Conservation (phyloP, 352 stramenopile species). For the Halophytophthora polymorphica region DNA sequence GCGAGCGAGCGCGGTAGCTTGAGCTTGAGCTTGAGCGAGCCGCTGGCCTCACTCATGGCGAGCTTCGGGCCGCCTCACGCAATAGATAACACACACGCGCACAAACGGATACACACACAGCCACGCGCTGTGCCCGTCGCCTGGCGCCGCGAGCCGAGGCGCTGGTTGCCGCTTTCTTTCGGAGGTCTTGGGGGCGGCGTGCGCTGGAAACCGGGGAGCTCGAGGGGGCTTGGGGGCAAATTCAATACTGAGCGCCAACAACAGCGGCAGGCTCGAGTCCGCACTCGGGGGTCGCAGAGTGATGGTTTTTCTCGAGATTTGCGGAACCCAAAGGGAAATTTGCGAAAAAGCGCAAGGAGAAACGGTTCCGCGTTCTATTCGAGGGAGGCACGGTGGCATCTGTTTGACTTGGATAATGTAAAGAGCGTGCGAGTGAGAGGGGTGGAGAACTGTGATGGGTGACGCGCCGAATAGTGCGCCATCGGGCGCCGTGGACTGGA, state of each 20-base stretch:
- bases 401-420: too few species aligned
- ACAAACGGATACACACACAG: background rate
- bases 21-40: conserved; percentile 49
- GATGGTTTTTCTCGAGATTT: conserved; percentile 28
- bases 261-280: conserved; percentile 9
- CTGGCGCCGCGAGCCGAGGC: background rate
- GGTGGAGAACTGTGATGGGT: too few species aligned
- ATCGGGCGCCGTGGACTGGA: background rate
- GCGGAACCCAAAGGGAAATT: conserved; percentile 1
- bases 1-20: conserved; percentile 48
- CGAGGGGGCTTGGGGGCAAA: conserved; percentile 24
- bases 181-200: conserved; percentile 2
- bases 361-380: background rate
- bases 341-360: background rate
- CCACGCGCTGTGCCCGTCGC: too few species aligned
- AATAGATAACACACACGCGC: conserved; percentile 1
- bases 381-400: background rate
- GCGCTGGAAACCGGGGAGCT: conserved; percentile 11
- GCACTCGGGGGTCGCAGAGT: conserved; percentile 16
- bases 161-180: background rate
- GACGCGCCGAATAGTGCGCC: background rate
- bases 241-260: conserved; percentile 29
- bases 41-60: conserved; percentile 40
- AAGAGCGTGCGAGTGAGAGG: too few species aligned
- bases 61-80: conserved; percentile 8